These are phyloP conservation scores for Hymenochaete sp. DNA, from an alignment of 1,284 basidiomycete species.

Conservation along the genomic window DNA sequence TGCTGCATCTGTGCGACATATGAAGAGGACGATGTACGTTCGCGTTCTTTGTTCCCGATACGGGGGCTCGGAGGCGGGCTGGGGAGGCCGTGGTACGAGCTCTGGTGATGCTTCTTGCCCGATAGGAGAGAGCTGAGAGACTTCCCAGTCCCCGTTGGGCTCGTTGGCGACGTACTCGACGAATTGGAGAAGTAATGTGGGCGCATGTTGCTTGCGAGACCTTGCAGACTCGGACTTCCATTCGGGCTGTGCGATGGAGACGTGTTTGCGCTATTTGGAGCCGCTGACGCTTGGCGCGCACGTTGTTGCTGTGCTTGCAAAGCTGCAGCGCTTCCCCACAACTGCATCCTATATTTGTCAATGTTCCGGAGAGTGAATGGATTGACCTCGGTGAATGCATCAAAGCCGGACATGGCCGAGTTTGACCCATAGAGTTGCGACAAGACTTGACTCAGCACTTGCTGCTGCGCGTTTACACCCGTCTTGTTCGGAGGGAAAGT, in stretches of 20 bases:
- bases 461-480: constrained; percentile 18
- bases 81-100: constrained; percentile 8
- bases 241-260: constrained; percentile 21
- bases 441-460: constrained; percentile 4
- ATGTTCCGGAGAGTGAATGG: constrained; percentile 77
- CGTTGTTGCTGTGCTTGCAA: constrained; percentile 28
- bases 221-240: constrained; percentile 26
- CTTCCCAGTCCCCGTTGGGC: constrained; percentile 12
- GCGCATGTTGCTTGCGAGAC: constrained; percentile 43
- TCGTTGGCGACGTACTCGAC: constrained; percentile 11
- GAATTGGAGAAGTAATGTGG: constrained; percentile 48
- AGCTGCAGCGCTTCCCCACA: constrained; percentile 75
- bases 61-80: constrained; percentile 7
- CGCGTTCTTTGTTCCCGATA: constrained; percentile 8
- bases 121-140: constrained; percentile 42
- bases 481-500: constrained; percentile 19
- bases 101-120: constrained; percentile 36
- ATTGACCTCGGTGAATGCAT: constrained; percentile 66
- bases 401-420: constrained; percentile 32
- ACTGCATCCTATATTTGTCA: constrained; percentile 80
- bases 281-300: constrained; percentile 14
- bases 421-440: constrained; percentile 12
- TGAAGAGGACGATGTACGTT: too few species aligned
- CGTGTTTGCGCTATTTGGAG: constrained; percentile 31
- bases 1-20: not conserved